Base-by-base conservation (phyloP, 1,284 basidiomycete genomes). In the Trichosporon ovoides region DNA sequence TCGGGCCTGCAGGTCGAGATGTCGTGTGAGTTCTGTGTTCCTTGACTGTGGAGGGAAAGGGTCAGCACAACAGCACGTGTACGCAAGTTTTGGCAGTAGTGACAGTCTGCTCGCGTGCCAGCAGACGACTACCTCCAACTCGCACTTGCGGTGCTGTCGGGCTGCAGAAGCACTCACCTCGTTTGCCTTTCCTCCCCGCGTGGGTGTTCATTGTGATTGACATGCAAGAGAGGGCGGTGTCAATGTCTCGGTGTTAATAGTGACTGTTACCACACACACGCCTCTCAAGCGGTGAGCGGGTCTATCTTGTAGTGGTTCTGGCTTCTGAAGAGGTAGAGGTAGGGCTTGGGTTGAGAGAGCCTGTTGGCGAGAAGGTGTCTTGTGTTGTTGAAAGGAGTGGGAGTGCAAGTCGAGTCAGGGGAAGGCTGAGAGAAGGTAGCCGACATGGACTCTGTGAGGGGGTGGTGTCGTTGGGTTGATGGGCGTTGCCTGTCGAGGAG, bases 231-330 rank as follows among this genome's bases (percentile, higher is more conserved):
- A 52, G 14, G 56, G 22, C 14, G n/a, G 19, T 48, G 50, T 38
- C 16, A n/a, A 46, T 22, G 43, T 24, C 28, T 31, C n/a, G 43
- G 24, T 22, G 19, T 48, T 31, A 11, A 7, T 3, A 3, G 22
- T n/a, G 43, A 14, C 24, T 28, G 14, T 38, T 31, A 28, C 33
- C 38, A 40, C 22, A 36, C 33, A 55, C n/a, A 37, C 20, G 52
- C 52, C 49, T 46, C 56, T 56, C 31, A 54, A 37, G 36, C 40
- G 18, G n/a, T 37, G 14, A 28, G 43, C n/a, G 53, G 38, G 55
- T 46, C 53, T 64, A 64, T 64, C 58, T 54, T 48, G 60, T 64
- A 64, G 56, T 61, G 60, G 46, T 61, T 61, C 37, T 64, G 63
- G 51, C 55, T 54, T 37, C 37, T 49, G 46, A 61, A 61, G 18